Conservation (phyloP, 2,329 filamentous ascomycete genomes). For the Boeremia lycopersici region DNA sequence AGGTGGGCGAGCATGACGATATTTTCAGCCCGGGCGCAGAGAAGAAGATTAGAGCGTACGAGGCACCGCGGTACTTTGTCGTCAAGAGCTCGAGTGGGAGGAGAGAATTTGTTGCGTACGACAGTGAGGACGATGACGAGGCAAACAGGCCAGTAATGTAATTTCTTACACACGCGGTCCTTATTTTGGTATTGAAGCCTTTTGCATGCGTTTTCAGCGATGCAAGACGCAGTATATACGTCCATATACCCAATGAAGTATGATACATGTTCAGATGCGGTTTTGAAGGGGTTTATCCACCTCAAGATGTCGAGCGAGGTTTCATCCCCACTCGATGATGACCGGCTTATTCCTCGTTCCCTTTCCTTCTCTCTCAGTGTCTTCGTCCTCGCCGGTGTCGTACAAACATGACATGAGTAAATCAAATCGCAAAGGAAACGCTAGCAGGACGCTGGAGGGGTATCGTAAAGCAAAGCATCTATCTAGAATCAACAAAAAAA, state of each 20-base stretch:
- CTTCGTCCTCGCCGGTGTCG: neutral
- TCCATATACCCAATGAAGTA: slow-evolving; percentile 21
- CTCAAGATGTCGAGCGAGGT: slow-evolving; percentile 3
- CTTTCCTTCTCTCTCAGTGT: neutral
- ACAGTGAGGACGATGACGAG: slow-evolving; percentile 43
- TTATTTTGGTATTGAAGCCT: slow-evolving; percentile 2
- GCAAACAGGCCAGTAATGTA: slow-evolving; percentile 42
- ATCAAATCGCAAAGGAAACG: neutral
- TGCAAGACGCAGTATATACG: slow-evolving; percentile 13
- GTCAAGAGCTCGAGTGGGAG: slow-evolving; percentile 23
- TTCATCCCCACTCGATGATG: neutral
- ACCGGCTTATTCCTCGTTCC: neutral
- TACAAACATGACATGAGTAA: neutral
- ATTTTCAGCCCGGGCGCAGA: slow-evolving; percentile 33
- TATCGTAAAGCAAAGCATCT: slow-evolving; percentile 19
- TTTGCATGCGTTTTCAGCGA: slow-evolving; percentile 26
- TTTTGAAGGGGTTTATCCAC: slow-evolving; percentile 16
- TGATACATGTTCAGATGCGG: slow-evolving; percentile 10
- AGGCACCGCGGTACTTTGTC: slow-evolving; percentile 24
- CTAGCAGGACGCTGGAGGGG: slow-evolving; percentile 9
- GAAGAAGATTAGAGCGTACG: slow-evolving; percentile 35
- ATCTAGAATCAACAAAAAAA: slow-evolving; percentile 15
- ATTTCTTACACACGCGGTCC: slow-evolving; percentile 17
- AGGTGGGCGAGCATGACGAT: neutral
- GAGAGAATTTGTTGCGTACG: slow-evolving; percentile 33